Evolutionary conservation across 768 basidiomycete species (phyloP), one percentile per base, ranked within the genome.

Genomic region (Chalciporus chontae): DNA sequence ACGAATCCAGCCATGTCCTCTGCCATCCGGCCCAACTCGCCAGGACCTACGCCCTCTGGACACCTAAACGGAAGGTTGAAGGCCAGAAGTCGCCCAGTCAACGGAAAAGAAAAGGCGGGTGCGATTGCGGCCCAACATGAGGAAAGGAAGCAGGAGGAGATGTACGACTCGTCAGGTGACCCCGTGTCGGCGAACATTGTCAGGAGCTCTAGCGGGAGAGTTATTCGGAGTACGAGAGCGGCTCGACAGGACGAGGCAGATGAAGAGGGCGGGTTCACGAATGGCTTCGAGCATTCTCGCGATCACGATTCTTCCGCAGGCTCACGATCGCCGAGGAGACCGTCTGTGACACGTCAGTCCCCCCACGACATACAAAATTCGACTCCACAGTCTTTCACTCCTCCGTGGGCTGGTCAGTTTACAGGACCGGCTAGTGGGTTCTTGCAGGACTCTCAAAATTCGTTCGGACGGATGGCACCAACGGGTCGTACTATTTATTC

Each of bases 401-500:
- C 66, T 36, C 52, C 56, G 10, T 68, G 66, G 66, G 62, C 70
- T n/a, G 68, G 68, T 38, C 71, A 67, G 50, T 74, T 73, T 49
- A 72, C 75, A 13, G 78, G 77, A 7, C 76, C 80, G 24, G 74
- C 76, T 2, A 80, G 77, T 46, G 77, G 72, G 3, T 77, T 77
- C 48, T 59, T 78, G 36, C 74, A 73, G 50, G 77, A 75, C 11
- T 64, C 78, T 60, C 64, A 62, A 53, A 48, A 10, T 49, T 5
- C 74, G 5, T 76, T 78, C 59, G 71, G 71, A 37, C 70, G 69
- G 47, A 54, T 59, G 55, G 68, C 39, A 50, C 73, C 75, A 59
- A 80, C 78, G 3, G 82, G 81, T 49, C 80, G 81, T 56, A 84
- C 83, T 26, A 82, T 84, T 53, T 83, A 84, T 63, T 79, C 81